Conservation (phyloP, 139 green algal genomes). For the Eudorina sp. region DNA sequence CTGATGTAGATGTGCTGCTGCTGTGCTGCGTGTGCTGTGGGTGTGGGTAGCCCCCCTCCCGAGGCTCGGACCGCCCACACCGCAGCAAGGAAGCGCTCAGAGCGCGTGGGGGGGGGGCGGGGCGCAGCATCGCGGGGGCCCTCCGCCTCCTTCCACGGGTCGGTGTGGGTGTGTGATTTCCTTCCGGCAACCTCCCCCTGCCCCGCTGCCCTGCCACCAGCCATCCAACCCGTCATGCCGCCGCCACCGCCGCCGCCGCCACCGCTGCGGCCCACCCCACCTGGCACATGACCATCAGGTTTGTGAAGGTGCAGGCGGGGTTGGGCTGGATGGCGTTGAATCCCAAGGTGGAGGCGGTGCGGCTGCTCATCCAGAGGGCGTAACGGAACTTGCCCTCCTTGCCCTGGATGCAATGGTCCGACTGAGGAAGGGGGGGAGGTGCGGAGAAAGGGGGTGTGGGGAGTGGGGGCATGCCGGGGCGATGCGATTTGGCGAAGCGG, state of each 20-base stretch:
- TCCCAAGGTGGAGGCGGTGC: conserved; percentile 70
- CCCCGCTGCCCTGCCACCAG: neutral
- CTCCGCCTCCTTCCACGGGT: too few species aligned
- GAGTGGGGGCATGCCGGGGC: neutral
- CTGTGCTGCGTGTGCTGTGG: too few species aligned
- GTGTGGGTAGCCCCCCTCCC: too few species aligned
- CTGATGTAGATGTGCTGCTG: too few species aligned
- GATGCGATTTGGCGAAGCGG: neutral
- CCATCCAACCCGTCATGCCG: neutral
- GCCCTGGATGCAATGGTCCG: conserved; percentile 48
- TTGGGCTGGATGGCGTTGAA: conserved; percentile 66
- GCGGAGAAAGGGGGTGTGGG: neutral
- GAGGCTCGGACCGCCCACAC: too few species aligned
- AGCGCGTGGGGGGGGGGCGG: too few species aligned
- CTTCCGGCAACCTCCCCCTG: too few species aligned
- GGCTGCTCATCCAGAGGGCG: conserved; percentile 68
- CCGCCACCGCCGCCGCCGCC: too few species aligned
- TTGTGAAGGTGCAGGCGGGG: conserved; percentile 58
- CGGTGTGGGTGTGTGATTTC: too few species aligned
- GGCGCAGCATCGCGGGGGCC: too few species aligned
- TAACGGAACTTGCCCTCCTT: conserved; percentile 63
- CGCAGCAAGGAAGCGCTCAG: too few species aligned
- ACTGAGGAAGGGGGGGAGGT: conserved; percentile 17
- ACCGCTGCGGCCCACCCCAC: conserved; percentile 34
- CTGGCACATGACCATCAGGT: conserved; percentile 74